Conservation (phyloP, 495 filamentous ascomycete genomes). For the Cryomyces minteri region DNA sequence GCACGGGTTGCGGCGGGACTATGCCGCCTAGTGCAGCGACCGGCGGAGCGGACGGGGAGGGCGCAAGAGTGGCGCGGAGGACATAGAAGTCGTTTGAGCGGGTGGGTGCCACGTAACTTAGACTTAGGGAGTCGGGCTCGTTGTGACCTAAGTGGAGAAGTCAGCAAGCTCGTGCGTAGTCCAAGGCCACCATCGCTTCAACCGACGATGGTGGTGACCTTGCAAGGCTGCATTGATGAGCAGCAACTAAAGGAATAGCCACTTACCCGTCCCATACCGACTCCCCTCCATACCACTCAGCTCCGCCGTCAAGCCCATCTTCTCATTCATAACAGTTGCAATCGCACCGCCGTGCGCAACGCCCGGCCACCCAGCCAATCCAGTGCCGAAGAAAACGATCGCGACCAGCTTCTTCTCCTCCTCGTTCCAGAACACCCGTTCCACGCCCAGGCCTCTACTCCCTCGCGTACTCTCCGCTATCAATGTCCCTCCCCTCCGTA, state of each 20-base stretch:
- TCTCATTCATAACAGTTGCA: constrained; percentile 56
- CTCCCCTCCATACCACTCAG: neutral
- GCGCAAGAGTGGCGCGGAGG: constrained; percentile 30
- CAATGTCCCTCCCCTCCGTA: too few species aligned
- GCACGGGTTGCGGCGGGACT: constrained; percentile 8
- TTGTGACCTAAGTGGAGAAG: neutral
- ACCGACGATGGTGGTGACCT: constrained; percentile 18
- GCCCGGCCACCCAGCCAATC: constrained; percentile 52
- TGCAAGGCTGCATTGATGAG: neutral
- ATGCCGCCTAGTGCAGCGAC: constrained; percentile 2
- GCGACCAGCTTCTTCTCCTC: constrained; percentile 27
- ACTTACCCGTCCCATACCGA: neutral
- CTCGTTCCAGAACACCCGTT: constrained; percentile 30
- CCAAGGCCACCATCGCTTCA: neutral
- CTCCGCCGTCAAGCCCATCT: constrained; percentile 30
- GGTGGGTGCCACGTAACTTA: constrained; percentile 43
- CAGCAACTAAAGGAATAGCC: neutral
- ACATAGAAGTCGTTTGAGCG: constrained; percentile 43
- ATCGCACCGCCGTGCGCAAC: constrained; percentile 60
- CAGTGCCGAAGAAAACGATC: constrained; percentile 45
- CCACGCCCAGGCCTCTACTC: constrained; percentile 7
- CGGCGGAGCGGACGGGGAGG: constrained; percentile 4
- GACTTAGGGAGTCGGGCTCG: constrained; percentile 27
- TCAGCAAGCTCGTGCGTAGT: too few species aligned
- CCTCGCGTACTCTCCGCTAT: neutral